These are phyloP conservation scores for Calonectria multiphialidica DNA, from an alignment of 2,329 filamentous ascomycete species.

Conservation along the genomic window DNA sequence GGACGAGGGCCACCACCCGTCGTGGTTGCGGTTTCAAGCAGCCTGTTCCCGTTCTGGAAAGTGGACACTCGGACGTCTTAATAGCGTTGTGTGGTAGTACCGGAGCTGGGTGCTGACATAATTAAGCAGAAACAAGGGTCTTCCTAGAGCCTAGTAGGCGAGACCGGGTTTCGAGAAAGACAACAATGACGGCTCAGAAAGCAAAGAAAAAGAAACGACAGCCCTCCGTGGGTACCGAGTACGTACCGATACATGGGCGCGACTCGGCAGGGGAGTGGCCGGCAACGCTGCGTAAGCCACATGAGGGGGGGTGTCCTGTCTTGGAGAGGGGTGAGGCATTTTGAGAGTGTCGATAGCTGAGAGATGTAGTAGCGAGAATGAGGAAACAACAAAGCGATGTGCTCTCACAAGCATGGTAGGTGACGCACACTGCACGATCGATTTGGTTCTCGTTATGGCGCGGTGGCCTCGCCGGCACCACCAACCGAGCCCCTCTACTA, in stretches of 20 bases:
- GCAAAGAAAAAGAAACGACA: background rate
- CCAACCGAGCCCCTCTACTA: background rate
- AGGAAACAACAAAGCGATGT: background rate
- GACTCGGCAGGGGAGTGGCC: background rate
- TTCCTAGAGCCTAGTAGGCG: background rate
- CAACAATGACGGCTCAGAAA: background rate
- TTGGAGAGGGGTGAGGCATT: background rate
- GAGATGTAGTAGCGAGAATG: background rate
- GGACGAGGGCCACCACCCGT: background rate
- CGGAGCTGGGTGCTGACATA: background rate
- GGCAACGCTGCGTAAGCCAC: background rate
- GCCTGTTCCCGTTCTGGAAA: background rate
- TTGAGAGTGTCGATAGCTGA: background rate
- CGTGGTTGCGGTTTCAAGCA: background rate
- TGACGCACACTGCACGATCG: background rate
- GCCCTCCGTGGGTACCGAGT: background rate
- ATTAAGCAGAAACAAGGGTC: background rate
- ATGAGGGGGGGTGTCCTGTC: background rate
- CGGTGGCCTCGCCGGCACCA: background rate
- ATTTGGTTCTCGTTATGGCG: background rate
- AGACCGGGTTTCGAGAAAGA: background rate
- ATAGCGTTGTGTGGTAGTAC: slow-evolving; percentile 6
- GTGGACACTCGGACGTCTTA: slow-evolving; percentile 3
- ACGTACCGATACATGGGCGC: slow-evolving; percentile 5
- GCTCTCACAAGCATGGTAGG: background rate